Evolutionary conservation across 768 basidiomycete genomes (phyloP).

Genomic region (Mrakia gelida): DNA sequence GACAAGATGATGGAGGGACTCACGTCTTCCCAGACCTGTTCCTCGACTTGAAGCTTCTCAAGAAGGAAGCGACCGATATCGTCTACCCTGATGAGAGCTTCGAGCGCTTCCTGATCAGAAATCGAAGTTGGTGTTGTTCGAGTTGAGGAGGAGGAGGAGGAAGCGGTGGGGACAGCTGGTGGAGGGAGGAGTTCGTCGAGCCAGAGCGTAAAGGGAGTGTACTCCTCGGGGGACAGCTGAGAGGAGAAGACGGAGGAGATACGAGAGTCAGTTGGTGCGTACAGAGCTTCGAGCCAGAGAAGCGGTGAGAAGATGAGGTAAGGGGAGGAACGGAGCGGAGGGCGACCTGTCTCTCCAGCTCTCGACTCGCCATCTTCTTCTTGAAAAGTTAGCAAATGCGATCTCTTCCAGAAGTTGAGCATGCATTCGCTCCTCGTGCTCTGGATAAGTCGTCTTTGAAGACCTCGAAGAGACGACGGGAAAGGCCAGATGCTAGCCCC

Average conservation of each 20-base stretch:
- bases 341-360: neutral
- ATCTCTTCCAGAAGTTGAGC: no score
- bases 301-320: neutral
- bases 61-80: conserved; percentile 14
- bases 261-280: neutral
- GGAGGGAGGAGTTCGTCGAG: conserved; percentile 11
- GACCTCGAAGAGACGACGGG: no score
- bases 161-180: neutral
- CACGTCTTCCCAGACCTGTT: conserved; percentile 22
- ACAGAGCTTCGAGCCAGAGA: neutral
- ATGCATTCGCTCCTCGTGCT: no score
- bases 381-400: no score
- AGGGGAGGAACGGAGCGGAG: neutral
- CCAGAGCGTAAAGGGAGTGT: neutral
- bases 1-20: neutral
- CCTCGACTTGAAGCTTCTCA: neutral
- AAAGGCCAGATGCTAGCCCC: no score
- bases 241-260: no score
- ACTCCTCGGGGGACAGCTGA: conserved; percentile 13
- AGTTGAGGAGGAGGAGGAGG: neutral
- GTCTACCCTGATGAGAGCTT: conserved; percentile 9
- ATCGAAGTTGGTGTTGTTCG: neutral
- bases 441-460: no score
- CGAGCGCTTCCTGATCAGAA: neutral
- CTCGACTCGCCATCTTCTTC: neutral